Evolutionary conservation across 306 rosid genomes (phyloP), one percentile per base, ranked within the genome.

Genomic region (Vicia sativa): DNA sequence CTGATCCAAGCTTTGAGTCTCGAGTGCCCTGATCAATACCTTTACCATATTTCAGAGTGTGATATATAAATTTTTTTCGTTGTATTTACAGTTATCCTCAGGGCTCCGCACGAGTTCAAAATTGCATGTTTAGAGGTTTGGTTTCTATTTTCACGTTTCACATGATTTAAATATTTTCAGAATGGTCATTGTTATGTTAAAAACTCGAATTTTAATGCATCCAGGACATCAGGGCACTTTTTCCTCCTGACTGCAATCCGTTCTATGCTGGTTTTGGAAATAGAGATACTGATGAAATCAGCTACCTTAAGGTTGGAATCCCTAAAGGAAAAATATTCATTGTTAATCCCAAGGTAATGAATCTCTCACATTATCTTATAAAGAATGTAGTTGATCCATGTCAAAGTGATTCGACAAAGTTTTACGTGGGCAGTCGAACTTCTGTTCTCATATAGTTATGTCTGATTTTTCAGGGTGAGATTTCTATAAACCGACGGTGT

Each of bases 231-330:
- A 91, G 55, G 79, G 90, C 89, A 15, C 80, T 90, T 67, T 95
- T 95, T 73, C 99, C 99, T 70, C 68, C 92, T 18, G 95, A 91
- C 77, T 78, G 80, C 88, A 85, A 91, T 79, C 99, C 99, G 0
- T 95, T 95, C 86, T 95, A 95, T 74, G 97, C 99, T 70, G 99
- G 99, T 31, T 95, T 95, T 80, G 97, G 99, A 74, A 90, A 95
- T 80, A 87, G 99, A 78, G 84, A 82, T 62, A 95, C 99, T 0
- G 99, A 95, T 77, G 99, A 88, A 76, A 42, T 95, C 77, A 95
- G 99, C 80, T 95, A 95, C 76, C 82, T 87, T 61, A 91, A 81
- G 85, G 95, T 90, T 62, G 99, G 99, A 82, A 87, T 95, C 69
- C 95, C 97, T 1, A 74, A 71, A 62, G 97, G 99, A 71, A 95